phyloP scores from a whole-genome alignment of 345 rosid species.

The Acer campestre region DNA sequence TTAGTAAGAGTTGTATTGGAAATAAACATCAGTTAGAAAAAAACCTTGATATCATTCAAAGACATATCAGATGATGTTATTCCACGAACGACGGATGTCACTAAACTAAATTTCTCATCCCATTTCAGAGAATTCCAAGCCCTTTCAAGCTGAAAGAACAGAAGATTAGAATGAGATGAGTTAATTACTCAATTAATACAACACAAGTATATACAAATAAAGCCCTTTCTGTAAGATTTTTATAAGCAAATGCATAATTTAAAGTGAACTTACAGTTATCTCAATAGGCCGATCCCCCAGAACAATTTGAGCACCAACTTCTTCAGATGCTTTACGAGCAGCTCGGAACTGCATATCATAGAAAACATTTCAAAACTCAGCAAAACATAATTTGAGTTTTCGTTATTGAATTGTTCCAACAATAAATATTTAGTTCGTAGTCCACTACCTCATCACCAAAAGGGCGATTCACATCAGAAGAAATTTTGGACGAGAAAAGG shows the following conservation, averaged over 20 bases:
- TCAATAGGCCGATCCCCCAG: conserved; percentile 91
- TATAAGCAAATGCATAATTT: not conserved
- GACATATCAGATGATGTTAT: conserved; percentile 54
- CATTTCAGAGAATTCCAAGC: conserved; percentile 73
- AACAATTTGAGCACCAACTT: conserved; percentile 87
- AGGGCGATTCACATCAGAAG: conserved; percentile 70
- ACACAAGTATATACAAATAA: not conserved
- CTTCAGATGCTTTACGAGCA: conserved; percentile 75
- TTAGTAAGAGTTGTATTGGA: not conserved
- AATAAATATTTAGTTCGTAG: not conserved
- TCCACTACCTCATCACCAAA: conserved; percentile 79
- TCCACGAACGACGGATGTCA: conserved; percentile 52
- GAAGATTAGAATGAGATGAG: not conserved
- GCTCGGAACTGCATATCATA: conserved; percentile 67
- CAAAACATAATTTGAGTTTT: not conserved
- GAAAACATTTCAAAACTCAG: not conserved
- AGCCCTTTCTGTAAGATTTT: not conserved
- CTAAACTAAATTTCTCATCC: conserved; percentile 55
- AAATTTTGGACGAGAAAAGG: conserved; percentile 76
- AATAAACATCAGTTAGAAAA: not conserved
- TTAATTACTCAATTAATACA: not conserved
- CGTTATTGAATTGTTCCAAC: not conserved
- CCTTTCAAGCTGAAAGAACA: conserved; percentile 62
- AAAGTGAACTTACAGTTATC: conserved; percentile 51
- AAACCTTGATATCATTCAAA: conserved; percentile 45